Evolutionary conservation across 805 yeast species (phyloP).

Genomic region (Schwanniomyces sp.): DNA sequence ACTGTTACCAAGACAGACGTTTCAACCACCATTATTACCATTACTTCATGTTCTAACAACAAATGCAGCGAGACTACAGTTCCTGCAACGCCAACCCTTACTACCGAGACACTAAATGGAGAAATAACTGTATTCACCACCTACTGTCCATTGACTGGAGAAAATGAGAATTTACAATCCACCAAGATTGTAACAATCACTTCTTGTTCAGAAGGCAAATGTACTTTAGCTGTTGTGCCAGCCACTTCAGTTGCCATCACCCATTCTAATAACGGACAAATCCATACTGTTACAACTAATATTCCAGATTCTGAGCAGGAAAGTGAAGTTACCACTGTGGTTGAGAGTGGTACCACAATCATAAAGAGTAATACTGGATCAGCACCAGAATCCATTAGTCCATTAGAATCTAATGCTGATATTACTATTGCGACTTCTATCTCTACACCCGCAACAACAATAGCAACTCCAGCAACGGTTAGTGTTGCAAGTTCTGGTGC

Average conservation of each 20-base stretch:
- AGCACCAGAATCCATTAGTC: too few species aligned
- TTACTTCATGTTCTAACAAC: slow-evolving; percentile 36
- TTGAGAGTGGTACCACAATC: too few species aligned
- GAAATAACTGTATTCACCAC: background rate
- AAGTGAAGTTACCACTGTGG: too few species aligned
- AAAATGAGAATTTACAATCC: slow-evolving; percentile 15
- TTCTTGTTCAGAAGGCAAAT: slow-evolving; percentile 31
- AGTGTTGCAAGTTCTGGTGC: too few species aligned
- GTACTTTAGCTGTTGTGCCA: slow-evolving; percentile 25
- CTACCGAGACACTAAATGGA: too few species aligned
- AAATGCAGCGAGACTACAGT: slow-evolving; percentile 23
- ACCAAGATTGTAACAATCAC: slow-evolving; percentile 35
- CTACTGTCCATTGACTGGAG: background rate
- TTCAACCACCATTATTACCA: slow-evolving; percentile 27
- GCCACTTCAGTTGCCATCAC: slow-evolving; percentile 27
- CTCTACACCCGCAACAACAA: too few species aligned
- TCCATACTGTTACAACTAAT: slow-evolving; percentile 34
- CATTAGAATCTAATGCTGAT: too few species aligned
- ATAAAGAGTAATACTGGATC: too few species aligned
- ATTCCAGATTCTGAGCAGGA: too few species aligned
- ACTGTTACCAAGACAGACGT: slow-evolving; percentile 12
- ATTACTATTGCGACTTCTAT: too few species aligned
- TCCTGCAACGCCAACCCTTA: slow-evolving; percentile 11
- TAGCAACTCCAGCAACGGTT: too few species aligned
- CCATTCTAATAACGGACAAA: slow-evolving; percentile 21